Evolutionary conservation across 768 basidiomycete species (phyloP).

Genomic region (Pleurotus djamor): DNA sequence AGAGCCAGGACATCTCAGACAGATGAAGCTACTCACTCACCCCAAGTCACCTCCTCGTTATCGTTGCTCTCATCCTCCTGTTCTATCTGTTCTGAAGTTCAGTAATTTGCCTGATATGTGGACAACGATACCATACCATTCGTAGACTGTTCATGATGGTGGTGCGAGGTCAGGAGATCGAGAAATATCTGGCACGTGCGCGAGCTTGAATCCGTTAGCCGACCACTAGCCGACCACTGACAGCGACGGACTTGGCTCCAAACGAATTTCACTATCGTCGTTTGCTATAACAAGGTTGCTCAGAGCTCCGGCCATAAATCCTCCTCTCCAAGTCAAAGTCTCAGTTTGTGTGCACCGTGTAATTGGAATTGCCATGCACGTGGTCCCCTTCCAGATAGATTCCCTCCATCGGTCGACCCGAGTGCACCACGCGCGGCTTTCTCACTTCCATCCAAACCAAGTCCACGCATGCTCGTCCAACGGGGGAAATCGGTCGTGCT

Average conservation of each 20-base stretch:
- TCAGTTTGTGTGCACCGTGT: too few relatives aligned
- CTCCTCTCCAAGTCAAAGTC: too few relatives aligned
- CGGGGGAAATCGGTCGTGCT: slow-evolving; percentile 2
- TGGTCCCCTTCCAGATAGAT: too few relatives aligned
- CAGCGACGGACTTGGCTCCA: too few relatives aligned
- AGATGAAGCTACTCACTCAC: slow-evolving; percentile 36
- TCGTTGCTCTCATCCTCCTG: slow-evolving; percentile 78
- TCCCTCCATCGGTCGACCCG: slow-evolving; percentile 4
- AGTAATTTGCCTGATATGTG: slow-evolving; percentile 6
- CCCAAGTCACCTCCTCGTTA: slow-evolving; percentile 81
- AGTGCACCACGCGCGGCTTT: neutral
- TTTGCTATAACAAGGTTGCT: neutral
- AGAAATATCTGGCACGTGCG: neutral
- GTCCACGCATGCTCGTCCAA: neutral
- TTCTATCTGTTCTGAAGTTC: slow-evolving; percentile 46
- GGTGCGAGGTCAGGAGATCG: neutral
- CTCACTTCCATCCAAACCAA: neutral
- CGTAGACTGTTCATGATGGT: slow-evolving; percentile 45
- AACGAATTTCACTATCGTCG: too few relatives aligned
- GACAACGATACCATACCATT: slow-evolving; percentile 39
- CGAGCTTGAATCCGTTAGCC: neutral
- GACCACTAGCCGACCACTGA: too few relatives aligned
- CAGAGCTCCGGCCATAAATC: neutral
- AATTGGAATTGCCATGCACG: too few relatives aligned
- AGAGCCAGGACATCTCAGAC: slow-evolving; percentile 7